Evolutionary conservation across 768 basidiomycete genomes (phyloP), one percentile per base, ranked within the genome.

Genomic region (Panaeolus cyanescens): DNA sequence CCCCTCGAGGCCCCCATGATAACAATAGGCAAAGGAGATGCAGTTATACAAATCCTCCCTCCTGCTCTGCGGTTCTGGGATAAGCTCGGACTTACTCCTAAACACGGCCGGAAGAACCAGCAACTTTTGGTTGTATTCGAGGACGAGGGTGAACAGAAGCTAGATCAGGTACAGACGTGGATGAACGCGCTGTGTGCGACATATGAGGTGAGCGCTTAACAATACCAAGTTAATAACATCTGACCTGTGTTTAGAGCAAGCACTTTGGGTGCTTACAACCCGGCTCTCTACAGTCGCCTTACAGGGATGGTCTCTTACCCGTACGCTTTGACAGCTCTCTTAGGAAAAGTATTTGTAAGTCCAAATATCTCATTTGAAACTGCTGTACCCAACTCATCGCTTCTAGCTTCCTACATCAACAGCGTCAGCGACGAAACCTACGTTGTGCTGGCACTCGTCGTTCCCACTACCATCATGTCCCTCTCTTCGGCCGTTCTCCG

Each of bases 61-160:
- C 73, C 91, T 4, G 89, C 92, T 0, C 69, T 95, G 22, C 81
- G 88, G 2, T 95, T 94, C 71, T 95, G 93, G 93, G 89, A 91
- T 65, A 95, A 93, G 70, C 80, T 94, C 12, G 92, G 91, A 0
- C 70, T 95, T 42, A 79, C 80, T 15, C 93, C 93, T 0, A 80
- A 83, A 53, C 82, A 82, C 33, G 93, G 94, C 6, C 77, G 75
- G 60, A 94, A 95, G 74, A 80, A 94, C 65, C 79, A 91, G 4
- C 81, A 79, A 1, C 84, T 83, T 1, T 92, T 87, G 71, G 84
- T 88, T 0, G 74, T 94, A 53, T 89, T 85, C 58, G 91, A 94
- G 65, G 84, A 86, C 20, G 79, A 80, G 9, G 81, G 80, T 1
- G 77, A 79, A 20, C 79, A 80, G n/a, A 78, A 77, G 45, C 78